Evolutionary conservation across 495 filamentous ascomycete genomes (phyloP).

Genomic region (Bombardia bombarda): DNA sequence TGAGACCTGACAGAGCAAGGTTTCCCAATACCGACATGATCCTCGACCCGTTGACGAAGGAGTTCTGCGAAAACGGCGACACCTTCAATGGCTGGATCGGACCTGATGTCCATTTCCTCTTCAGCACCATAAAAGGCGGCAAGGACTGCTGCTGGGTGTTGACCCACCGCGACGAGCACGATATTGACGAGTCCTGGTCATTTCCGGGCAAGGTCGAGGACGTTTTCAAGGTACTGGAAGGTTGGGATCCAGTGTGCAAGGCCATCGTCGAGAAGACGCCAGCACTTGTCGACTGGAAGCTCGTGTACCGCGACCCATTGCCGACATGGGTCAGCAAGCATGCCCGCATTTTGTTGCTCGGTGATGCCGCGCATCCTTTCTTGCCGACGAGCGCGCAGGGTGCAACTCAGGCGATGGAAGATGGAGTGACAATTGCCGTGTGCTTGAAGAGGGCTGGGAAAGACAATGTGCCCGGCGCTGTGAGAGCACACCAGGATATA

Average conservation of each 20-base stretch:
- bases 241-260: conserved; percentile 52
- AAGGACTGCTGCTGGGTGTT: conserved; percentile 59
- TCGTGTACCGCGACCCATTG: conserved; percentile 58
- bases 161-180: conserved; percentile 50
- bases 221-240: conserved; percentile 49
- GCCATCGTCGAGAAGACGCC: conserved; percentile 55
- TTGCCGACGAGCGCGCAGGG: conserved; percentile 56
- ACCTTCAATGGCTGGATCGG: conserved; percentile 55
- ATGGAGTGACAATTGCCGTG: conserved; percentile 51
- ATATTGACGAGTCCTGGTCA: conserved; percentile 55
- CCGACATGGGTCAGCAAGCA: conserved; percentile 54
- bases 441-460: conserved; percentile 49
- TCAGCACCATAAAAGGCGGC: conserved; percentile 51
- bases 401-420: conserved; percentile 60
- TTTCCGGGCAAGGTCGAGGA: conserved; percentile 52
- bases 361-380: conserved; percentile 59
- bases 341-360: conserved; percentile 48
- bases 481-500: conserved; percentile 43
- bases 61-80: conserved; percentile 55
- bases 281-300: conserved; percentile 55
- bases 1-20: conserved; percentile 16
- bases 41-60: conserved; percentile 45
- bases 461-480: conserved; percentile 35
- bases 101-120: conserved; percentile 53
- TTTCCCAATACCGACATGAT: conserved; percentile 55